Conservation (phyloP, 2,329 filamentous ascomycete species). For the Ophioceras dolichostomum region DNA sequence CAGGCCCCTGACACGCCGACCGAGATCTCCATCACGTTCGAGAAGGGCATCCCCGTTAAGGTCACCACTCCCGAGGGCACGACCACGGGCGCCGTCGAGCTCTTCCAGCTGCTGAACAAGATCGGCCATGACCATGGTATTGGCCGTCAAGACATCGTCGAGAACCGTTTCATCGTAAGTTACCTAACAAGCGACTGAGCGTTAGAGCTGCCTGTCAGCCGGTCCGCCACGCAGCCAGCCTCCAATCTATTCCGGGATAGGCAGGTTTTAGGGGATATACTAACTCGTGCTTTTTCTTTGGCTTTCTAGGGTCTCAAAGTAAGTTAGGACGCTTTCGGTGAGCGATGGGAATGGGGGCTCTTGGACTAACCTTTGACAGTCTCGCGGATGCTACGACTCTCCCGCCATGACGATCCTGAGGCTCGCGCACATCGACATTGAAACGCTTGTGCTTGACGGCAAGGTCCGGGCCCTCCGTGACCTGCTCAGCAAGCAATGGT, state of each 20-base stretch:
- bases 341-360: no score
- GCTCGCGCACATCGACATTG: slow-evolving; percentile 33
- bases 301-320: not conserved
- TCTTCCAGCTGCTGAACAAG: slow-evolving; percentile 61
- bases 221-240: no score
- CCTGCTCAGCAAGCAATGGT: slow-evolving; percentile 32
- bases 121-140: slow-evolving; percentile 63
- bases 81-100: slow-evolving; percentile 55
- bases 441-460: slow-evolving; percentile 37
- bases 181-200: no score
- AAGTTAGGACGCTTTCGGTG: no score
- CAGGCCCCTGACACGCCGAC: slow-evolving; percentile 59
- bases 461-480: slow-evolving; percentile 46
- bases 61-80: slow-evolving; percentile 41
- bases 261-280: no score
- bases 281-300: no score
- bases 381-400: slow-evolving; percentile 68
- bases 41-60: slow-evolving; percentile 61
- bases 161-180: slow-evolving; percentile 50
- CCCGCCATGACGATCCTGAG: slow-evolving; percentile 34
- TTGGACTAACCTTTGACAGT: no score
- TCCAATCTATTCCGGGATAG: no score
- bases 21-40: slow-evolving; percentile 60
- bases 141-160: slow-evolving; percentile 73
- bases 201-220: no score